Base-by-base conservation (phyloP, 768 basidiomycete genomes). In the Suillus paluster region DNA sequence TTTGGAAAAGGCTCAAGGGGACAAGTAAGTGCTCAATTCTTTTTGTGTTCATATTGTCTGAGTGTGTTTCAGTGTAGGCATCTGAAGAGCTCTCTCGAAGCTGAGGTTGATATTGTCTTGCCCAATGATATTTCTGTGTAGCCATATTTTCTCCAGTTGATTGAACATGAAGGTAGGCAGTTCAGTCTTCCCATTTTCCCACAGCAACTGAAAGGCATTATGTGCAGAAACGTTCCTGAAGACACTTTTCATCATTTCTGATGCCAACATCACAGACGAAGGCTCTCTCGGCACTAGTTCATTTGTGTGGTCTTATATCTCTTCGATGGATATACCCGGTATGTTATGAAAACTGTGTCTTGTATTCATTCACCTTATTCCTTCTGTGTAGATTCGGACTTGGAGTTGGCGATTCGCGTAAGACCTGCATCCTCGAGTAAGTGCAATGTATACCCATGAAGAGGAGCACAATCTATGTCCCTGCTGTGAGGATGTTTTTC, bases 211-310 rank as follows among this genome's bases (percentile, higher is more conserved):
- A 57, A 36, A 34, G 2, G 9, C 50, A 50, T 27, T 30, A 10
- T n/a, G 15, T 19, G 25, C 68, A 93, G 94, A 84, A 69, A 69
- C 74, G 19, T 81, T 86, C 62, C 75, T 96, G 27, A 87, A 86
- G 68, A 88, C 86, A 0, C 78, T 97, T 6, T 94, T 94, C 75
- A 91, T 92, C 57, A 90, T 93, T 2, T 95, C 94, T 1, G 82
- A 91, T 58, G 90, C 84, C 15, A 77, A 74, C 7, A 61, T 94
- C 9, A 75, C 73, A 1, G 81, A 85, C 57, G 77, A 83, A 66
- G 78, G 76, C 2, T 80, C 80, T 12, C 63, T 79, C 19, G 77
- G 78, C 3, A 73, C 78, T 3, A 58, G 66, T 6, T 75, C 82
- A 14, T 76, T 80, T 2, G 68, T 67, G 25, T 92, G 87, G 90